These are phyloP conservation scores for thale cress (Arabidopsis thaliana) DNA, from an alignment of 345 rosid species.

Conservation along the genomic window DNA sequence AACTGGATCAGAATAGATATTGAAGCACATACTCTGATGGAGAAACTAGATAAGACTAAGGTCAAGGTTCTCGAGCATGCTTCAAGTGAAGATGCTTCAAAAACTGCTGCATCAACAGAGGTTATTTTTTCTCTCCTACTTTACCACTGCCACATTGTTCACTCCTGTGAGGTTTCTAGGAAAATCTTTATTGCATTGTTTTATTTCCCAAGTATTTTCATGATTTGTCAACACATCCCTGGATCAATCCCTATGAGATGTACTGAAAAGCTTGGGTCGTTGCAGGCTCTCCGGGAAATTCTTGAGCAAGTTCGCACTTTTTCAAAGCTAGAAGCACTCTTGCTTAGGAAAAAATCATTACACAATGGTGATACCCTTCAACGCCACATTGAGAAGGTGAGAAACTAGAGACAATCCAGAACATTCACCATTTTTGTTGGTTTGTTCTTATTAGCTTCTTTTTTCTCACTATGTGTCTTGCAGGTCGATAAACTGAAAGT, in stretches of 20 bases:
- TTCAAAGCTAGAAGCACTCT: slow-evolving; percentile 67
- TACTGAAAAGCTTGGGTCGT: slow-evolving; percentile 29
- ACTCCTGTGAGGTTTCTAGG: neutral
- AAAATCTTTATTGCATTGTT: neutral
- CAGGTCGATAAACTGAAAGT: slow-evolving; percentile 88
- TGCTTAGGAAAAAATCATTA: slow-evolving; percentile 71
- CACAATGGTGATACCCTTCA: slow-evolving; percentile 67
- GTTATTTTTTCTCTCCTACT: slow-evolving; percentile 46
- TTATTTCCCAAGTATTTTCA: slow-evolving; percentile 23
- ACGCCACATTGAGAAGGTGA: slow-evolving; percentile 71
- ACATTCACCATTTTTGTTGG: slow-evolving; percentile 16
- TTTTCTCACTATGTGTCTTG: slow-evolving; percentile 33
- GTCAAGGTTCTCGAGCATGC: slow-evolving; percentile 48
- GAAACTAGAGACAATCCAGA: slow-evolving; percentile 22
- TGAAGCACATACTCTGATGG: slow-evolving; percentile 68
- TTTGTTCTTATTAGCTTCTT: slow-evolving; percentile 16
- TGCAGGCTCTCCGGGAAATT: slow-evolving; percentile 72
- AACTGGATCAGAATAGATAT: slow-evolving; percentile 84
- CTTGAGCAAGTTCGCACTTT: slow-evolving; percentile 62
- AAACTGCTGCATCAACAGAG: slow-evolving; percentile 54
- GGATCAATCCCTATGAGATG: slow-evolving; percentile 23
- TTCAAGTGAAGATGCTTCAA: slow-evolving; percentile 47
- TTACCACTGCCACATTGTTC: neutral
- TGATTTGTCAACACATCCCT: slow-evolving; percentile 1
- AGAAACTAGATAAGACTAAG: slow-evolving; percentile 62